Evolutionary conservation across 306 rosid species (phyloP).

Genomic region (Adenanthera pavonina): DNA sequence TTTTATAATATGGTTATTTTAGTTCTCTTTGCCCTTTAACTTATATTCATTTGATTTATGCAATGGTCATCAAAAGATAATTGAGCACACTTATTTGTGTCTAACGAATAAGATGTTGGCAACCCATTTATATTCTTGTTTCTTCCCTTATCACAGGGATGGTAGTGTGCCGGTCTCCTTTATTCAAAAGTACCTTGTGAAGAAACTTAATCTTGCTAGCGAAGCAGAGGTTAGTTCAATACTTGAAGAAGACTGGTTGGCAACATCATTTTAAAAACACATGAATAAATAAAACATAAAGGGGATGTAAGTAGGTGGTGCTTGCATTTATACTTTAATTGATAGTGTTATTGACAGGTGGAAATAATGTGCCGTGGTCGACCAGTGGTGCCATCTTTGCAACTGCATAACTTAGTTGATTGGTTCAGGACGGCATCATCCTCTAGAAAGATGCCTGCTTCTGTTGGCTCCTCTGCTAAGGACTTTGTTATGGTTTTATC

Average conservation of each 20-base stretch:
- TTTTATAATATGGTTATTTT: neutral
- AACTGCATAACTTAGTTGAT: constrained; percentile 78
- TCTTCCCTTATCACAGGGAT: constrained; percentile 62
- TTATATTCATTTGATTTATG: neutral
- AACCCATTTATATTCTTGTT: constrained; percentile 2
- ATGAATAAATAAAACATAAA: neutral
- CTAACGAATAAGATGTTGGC: neutral
- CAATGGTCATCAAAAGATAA: neutral
- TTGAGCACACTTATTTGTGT: neutral
- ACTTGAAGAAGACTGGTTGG: neutral
- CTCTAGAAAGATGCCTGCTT: constrained; percentile 69
- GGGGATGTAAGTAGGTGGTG: neutral
- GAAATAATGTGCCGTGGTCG: constrained; percentile 89
- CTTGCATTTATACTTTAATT: too few relatives aligned
- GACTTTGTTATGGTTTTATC: constrained; percentile 96
- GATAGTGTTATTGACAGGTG: constrained; percentile 52
- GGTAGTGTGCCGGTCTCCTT: constrained; percentile 84
- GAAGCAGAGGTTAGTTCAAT: constrained; percentile 78
- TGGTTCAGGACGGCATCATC: constrained; percentile 86
- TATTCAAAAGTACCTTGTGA: constrained; percentile 85
- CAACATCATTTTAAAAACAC: neutral
- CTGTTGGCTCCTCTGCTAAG: constrained; percentile 92
- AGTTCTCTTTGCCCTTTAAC: neutral
- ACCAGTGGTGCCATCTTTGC: constrained; percentile 70
- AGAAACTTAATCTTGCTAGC: constrained; percentile 82